Conservation (phyloP, 192 early-diverging fungal species). For the Podila minutissima region DNA sequence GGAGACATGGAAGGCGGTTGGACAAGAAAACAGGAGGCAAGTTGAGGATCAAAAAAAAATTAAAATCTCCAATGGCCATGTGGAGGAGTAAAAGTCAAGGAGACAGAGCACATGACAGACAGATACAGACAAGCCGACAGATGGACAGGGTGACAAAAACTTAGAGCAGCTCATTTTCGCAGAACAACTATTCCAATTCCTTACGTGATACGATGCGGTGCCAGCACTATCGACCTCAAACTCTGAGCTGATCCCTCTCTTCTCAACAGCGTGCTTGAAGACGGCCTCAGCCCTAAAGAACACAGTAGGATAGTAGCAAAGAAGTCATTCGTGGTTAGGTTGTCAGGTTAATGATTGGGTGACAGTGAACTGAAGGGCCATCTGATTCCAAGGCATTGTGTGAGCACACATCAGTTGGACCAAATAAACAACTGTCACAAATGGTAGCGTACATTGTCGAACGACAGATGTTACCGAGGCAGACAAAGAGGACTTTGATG, state of each 20-base stretch:
- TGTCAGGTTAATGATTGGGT: too few relatives aligned
- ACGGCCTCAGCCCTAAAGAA: slow-evolving; percentile 91
- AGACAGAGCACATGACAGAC: background rate
- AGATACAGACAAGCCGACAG: too few relatives aligned
- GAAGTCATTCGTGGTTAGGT: too few relatives aligned
- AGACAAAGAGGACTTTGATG: slow-evolving; percentile 67
- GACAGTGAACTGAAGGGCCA: too few relatives aligned
- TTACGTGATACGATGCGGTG: slow-evolving; percentile 84
- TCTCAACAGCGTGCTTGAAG: slow-evolving; percentile 76
- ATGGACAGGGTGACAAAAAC: background rate
- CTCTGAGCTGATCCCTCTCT: slow-evolving; percentile 57
- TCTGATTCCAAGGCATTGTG: too few relatives aligned
- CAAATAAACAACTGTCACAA: background rate
- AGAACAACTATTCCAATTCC: background rate
- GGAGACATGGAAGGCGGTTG: too few relatives aligned
- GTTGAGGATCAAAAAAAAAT: slow-evolving; percentile 4
- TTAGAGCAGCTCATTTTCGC: background rate
- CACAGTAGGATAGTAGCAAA: background rate
- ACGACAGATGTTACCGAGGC: slow-evolving; percentile 89
- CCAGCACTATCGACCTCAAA: slow-evolving; percentile 91
- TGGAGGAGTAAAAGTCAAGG: background rate
- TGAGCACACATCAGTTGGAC: too few relatives aligned
- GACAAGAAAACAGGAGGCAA: background rate
- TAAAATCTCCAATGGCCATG: background rate
- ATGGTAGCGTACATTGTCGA: slow-evolving; percentile 49